Base-by-base conservation (phyloP, 768 basidiomycete genomes). In the Tylopilus vinaceipallidus region DNA sequence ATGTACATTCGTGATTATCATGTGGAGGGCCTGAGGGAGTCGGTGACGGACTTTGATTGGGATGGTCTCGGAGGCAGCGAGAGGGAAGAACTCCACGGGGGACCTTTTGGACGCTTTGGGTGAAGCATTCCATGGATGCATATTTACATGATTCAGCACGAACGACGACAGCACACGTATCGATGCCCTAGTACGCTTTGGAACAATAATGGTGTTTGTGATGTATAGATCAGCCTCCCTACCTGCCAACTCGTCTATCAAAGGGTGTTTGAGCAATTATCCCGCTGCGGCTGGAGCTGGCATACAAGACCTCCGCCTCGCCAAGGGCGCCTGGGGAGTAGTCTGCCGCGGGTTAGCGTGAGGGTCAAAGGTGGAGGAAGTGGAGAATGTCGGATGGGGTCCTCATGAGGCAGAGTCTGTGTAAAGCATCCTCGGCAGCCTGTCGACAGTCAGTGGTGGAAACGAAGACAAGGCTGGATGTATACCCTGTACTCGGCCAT, bases 401-500 rank as follows among this genome's bases (percentile, higher is more conserved):
- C 54, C 78, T 79, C 11, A 90, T 91, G 50, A 95, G 80, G 70
- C 91, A 95, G 19, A 94, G 74, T 36, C 91, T 78, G 53, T 86
- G 81, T 22, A 95, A 74, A 1, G 91, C 81, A 59, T 94, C 91
- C 69, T 95, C 91, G 9, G 88, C 88, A 14, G 91, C 91, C 86
- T 89, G 56, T 23, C 50, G 24, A 33, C 23, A 6, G 47, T 23
- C 26, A 42, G 23, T 10, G 22, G 7, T 11, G 22, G 8, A 10
- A 17, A 11, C 14, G 22, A 10, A 19, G 55, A 23, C 17, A 45
- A 38, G 23, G 20, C n/a, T 46, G 16, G 30, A 34, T 23, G 19
- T 81, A 45, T 69, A 92, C 93, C 49, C 95, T 77, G 71, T 81
- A 95, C 70, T 98, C 93, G 14, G 93, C 93, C 95, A 98, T 98